These are phyloP conservation scores for Gentiana dahurica DNA, from an alignment of 257 asterid genomes.

Conservation along the genomic window DNA sequence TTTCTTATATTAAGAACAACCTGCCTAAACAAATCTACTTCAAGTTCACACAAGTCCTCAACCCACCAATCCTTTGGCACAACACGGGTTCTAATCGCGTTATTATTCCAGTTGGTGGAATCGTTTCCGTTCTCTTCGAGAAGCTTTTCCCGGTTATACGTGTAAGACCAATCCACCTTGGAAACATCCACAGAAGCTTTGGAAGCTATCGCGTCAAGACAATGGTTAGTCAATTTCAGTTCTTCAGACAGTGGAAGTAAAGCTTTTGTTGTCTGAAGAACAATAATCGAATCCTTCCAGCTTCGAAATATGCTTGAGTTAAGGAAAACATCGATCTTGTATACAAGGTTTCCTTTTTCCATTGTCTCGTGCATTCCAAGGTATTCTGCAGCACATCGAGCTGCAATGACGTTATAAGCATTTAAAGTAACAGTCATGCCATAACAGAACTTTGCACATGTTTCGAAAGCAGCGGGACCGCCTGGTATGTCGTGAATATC, in stretches of 20 bases:
- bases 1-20: constrained; percentile 41
- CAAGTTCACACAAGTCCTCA: constrained; percentile 82
- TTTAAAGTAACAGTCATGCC: constrained; percentile 82
- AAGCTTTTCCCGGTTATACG: constrained; percentile 70
- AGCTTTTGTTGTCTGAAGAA: constrained; percentile 61
- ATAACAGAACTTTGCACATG: constrained; percentile 89
- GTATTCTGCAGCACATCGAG: constrained; percentile 92
- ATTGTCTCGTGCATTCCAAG: constrained; percentile 72
- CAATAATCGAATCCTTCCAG: constrained; percentile 97
- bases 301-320: constrained; percentile 69
- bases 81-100: constrained; percentile 32
- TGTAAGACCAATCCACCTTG: constrained; percentile 84
- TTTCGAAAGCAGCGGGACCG: constrained; percentile 67
- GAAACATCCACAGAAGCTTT: constrained; percentile 67
- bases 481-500: constrained; percentile 76
- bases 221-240: constrained; percentile 55
- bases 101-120: constrained; percentile 40
- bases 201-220: constrained; percentile 72
- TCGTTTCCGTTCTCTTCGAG: constrained; percentile 62
- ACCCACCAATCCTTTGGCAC: constrained; percentile 98
- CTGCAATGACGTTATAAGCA: constrained; percentile 63
- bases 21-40: constrained; percentile 59
- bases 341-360: constrained; percentile 80
- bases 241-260: constrained; percentile 54
- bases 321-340: constrained; percentile 85